Evolutionary conservation across 176 grass and related monocot genomes (phyloP).

Genomic region (Oryza brachyantha): DNA sequence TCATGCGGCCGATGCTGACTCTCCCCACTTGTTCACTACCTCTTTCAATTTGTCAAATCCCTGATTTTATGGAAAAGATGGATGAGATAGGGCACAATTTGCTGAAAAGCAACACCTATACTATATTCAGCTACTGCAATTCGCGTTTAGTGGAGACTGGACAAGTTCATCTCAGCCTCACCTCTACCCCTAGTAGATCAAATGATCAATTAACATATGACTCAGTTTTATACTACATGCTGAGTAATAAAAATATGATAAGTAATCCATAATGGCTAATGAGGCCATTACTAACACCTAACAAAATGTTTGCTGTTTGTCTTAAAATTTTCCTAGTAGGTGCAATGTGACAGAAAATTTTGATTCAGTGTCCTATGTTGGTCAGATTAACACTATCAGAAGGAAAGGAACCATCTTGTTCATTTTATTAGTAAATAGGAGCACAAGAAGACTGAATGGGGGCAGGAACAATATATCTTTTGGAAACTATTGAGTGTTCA

Average conservation of each 20-base stretch:
- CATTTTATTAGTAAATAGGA: not conserved
- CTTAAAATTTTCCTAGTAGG: not conserved
- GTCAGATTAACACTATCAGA: not conserved
- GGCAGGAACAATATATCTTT: not conserved
- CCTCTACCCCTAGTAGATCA: not conserved
- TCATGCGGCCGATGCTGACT: conserved; percentile 42
- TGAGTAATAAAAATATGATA: not conserved
- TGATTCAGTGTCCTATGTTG: not conserved
- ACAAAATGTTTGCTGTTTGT: not conserved
- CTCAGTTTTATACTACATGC: too few species aligned
- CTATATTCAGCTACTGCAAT: not conserved
- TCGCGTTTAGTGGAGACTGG: not conserved
- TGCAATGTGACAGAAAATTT: not conserved
- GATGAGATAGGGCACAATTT: not conserved
- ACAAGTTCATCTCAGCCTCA: not conserved
- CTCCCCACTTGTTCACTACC: conserved; percentile 60
- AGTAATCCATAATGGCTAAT: not conserved
- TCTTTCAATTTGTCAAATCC: conserved; percentile 87
- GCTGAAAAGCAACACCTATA: not conserved
- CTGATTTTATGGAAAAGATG: conserved; percentile 35
- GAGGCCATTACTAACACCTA: not conserved
- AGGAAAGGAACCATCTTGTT: not conserved
- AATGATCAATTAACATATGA: not conserved
- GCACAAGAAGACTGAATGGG: not conserved
- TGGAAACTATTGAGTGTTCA: not conserved